Evolutionary conservation across 2,329 filamentous ascomycete species (phyloP).

Genomic region (Diaporthe vexans): DNA sequence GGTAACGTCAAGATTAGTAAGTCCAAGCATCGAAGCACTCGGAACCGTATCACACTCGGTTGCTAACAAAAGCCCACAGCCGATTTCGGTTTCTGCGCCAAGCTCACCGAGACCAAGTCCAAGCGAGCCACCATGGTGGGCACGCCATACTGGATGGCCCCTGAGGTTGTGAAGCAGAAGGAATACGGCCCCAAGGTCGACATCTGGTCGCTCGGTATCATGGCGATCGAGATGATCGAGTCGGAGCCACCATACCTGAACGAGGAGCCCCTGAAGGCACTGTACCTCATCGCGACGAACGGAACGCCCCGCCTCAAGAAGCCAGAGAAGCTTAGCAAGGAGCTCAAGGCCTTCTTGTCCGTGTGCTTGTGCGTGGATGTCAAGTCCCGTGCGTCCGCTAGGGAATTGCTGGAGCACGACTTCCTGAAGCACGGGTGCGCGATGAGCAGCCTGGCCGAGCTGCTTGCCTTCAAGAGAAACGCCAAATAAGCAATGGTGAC

Average conservation of each 20-base stretch:
- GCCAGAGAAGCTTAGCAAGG: slow-evolving; percentile 97
- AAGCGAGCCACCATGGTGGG: slow-evolving; percentile 99
- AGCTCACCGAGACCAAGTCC: slow-evolving; percentile 95
- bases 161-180: slow-evolving; percentile 99
- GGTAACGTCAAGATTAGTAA: slow-evolving; percentile 98
- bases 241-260: slow-evolving; percentile 98
- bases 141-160: slow-evolving; percentile 99
- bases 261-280: slow-evolving; percentile 95
- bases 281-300: slow-evolving; percentile 98
- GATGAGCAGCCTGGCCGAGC: slow-evolving; percentile 83
- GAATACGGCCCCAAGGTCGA: slow-evolving; percentile 99
- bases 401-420: slow-evolving; percentile 91
- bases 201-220: slow-evolving; percentile 98
- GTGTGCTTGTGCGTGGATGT: slow-evolving; percentile 98
- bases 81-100: slow-evolving; percentile 99
- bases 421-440: slow-evolving; percentile 95
- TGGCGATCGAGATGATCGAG: slow-evolving; percentile 99
- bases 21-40: slow-evolving; percentile 54
- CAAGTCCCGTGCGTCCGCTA: slow-evolving; percentile 90
- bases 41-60: background rate
- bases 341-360: slow-evolving; percentile 96
- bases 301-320: slow-evolving; percentile 98
- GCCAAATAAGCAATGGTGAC: slow-evolving; percentile 63
- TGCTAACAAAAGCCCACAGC: slow-evolving; percentile 68
- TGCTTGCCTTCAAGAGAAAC: slow-evolving; percentile 89